Evolutionary conservation across 805 yeast species (phyloP).

Genomic region (Candida sphagnicola): DNA sequence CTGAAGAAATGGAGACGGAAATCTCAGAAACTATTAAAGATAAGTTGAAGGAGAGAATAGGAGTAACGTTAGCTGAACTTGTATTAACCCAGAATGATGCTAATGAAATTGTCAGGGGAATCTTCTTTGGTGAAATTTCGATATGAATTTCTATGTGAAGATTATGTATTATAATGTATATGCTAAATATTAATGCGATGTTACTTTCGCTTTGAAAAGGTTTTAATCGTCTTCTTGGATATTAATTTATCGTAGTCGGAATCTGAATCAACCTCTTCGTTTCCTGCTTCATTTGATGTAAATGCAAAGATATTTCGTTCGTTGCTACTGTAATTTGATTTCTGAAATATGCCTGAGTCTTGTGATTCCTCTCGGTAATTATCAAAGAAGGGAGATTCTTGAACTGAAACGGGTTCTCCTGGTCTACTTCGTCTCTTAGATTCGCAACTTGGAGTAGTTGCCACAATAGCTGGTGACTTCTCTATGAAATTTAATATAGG

Average conservation of each 20-base stretch:
- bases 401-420: conserved; percentile 31
- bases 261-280: conserved; percentile 2
- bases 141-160: too few species aligned
- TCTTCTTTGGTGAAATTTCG: conserved; percentile 64
- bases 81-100: conserved; percentile 48
- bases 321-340: neutral
- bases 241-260: conserved; percentile 1
- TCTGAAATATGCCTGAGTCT: neutral
- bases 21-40: conserved; percentile 28
- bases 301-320: neutral
- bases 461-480: neutral
- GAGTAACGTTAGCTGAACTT: conserved; percentile 49
- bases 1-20: conserved; percentile 31
- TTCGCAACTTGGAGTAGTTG: neutral
- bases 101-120: conserved; percentile 52
- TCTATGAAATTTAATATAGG: neutral
- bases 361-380: conserved; percentile 17
- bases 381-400: conserved; percentile 35
- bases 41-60: conserved; percentile 57
- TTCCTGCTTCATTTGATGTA: neutral
- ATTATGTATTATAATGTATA: conserved; percentile 6
- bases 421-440: conserved; percentile 17
- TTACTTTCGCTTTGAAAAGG: conserved; percentile 5
- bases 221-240: neutral
- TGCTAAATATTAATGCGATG: conserved; percentile 4